A percentile compares a stretch with the other conserved stretches of the same genome.
phyloP scores from a whole-genome alignment of 164 flowering plant species.

The Umbilicus rupestris region DNA sequence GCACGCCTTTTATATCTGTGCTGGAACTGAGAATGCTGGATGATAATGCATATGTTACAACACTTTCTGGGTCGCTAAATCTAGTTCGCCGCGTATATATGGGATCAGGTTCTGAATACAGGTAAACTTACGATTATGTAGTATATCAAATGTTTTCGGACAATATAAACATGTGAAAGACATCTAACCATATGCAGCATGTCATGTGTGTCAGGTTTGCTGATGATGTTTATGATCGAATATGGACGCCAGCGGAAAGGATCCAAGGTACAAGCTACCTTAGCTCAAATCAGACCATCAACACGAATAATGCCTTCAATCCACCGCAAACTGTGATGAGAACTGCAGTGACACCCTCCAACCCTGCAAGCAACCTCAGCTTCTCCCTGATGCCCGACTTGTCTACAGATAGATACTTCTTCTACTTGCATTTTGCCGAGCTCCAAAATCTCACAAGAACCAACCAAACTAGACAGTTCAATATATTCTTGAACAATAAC shows the following conservation, averaged over 20 bases:
- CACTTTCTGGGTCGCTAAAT: not conserved
- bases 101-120: not conserved
- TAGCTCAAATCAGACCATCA: not conserved
- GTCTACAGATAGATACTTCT: not conserved
- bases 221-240: conserved; percentile 10
- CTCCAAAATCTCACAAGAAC: not conserved
- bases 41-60: not conserved
- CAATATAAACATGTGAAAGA: not conserved
- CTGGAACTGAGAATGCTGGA: conserved; percentile 6
- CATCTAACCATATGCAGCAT: not conserved
- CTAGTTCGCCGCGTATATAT: not conserved
- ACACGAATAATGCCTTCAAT: not conserved
- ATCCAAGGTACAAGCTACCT: not conserved
- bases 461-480: conserved; percentile 12
- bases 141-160: not conserved
- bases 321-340: not conserved
- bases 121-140: not conserved
- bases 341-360: not conserved
- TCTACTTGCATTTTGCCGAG: conserved; percentile 7
- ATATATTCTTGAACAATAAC: not conserved
- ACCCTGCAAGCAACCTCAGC: not conserved
- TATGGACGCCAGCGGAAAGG: not conserved
- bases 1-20: conserved; percentile 22
- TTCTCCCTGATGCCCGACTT: not conserved
- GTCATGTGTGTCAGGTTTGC: conserved; percentile 2